Base-by-base conservation (phyloP, 2,329 filamentous ascomycete genomes). In the Neonectria magnoliae region DNA sequence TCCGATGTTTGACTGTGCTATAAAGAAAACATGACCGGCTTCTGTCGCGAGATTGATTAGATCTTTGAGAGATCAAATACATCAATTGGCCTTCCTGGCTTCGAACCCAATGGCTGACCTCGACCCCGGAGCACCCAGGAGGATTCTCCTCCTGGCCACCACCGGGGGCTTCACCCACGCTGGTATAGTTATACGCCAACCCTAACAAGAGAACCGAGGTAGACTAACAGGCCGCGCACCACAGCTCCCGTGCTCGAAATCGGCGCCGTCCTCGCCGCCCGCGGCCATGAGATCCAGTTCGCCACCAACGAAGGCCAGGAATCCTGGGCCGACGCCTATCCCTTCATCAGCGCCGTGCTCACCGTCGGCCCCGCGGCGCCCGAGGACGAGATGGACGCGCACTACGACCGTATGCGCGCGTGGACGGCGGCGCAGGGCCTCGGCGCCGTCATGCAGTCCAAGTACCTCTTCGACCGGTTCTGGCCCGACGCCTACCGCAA, bases 241-340 rank as follows among this genome's bases (percentile, higher is more conserved):
- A 8, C 44, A 77, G 79, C 76, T 2, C 78, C 78, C 1, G 69
- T 81, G 6, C 72, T 81, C 16, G 78, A 81, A 58, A 72, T 81
- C 33, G 77, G 76, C 20, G 67, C 71, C 10, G 71, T 77, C 0
- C 75, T 81, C 13, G 70, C 77, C 22, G 62, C 73, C 8, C 74
- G 79, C 29, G 77, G 80, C 20, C 76, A 81, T 60, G 68, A 60
- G 8, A 69, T 82, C 56, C 76, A 78, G 18, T 81, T 82, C 36
- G 79, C 79, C 20, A 82, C 80, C 1, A 73, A 76, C 31, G 61
- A 74, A 8, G 77, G 77, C 11, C 80, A 81, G 62, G 78, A 80
- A 31, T 47, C 56, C 33, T 81, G 79, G 79, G 67, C 69, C 10
- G 57, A 72, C 2, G 62, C 57, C 25, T 77, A 78, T 31, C 66